phyloP scores from a whole-genome alignment of 1,139 yeast genomes.

The Geotrichum aggregatum region DNA sequence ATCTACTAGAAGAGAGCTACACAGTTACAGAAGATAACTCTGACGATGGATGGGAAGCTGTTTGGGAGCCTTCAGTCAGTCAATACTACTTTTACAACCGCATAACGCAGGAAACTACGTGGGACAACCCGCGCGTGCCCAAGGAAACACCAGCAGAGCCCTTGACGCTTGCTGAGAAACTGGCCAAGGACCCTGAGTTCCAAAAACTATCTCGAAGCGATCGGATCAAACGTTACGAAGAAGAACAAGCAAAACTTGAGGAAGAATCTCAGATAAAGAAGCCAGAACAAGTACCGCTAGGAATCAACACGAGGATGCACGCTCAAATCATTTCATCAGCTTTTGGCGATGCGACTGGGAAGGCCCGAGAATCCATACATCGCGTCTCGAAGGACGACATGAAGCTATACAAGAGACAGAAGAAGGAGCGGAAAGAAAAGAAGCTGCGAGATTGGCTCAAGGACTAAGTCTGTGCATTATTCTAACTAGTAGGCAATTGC shows the following conservation, averaged over 20 bases:
- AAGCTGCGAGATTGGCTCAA: conserved; percentile 28
- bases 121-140: conserved; percentile 32
- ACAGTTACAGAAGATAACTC: not conserved
- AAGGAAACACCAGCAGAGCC: conserved; percentile 19
- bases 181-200: conserved; percentile 26
- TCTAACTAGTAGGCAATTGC: no score
- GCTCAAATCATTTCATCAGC: conserved; percentile 25
- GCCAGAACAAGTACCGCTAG: conserved; percentile 2
- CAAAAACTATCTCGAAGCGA: conserved; percentile 23
- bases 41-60: conserved; percentile 36
- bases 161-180: conserved; percentile 21
- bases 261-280: not conserved
- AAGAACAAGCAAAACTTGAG: conserved; percentile 12
- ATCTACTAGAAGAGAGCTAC: not conserved
- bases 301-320: conserved; percentile 24
- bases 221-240: conserved; percentile 22
- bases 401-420: conserved; percentile 26
- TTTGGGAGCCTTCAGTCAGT: conserved; percentile 28
- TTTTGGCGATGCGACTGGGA: conserved; percentile 20
- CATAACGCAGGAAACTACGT: conserved; percentile 31
- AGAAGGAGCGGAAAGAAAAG: conserved; percentile 30
- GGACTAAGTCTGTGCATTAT: not conserved
- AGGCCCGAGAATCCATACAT: not conserved
- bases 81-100: conserved; percentile 33
- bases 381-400: conserved; percentile 30